These are phyloP conservation scores for Apophysomyces ossiformis DNA, from an alignment of 371 early-diverging fungal species.

Conservation along the genomic window DNA sequence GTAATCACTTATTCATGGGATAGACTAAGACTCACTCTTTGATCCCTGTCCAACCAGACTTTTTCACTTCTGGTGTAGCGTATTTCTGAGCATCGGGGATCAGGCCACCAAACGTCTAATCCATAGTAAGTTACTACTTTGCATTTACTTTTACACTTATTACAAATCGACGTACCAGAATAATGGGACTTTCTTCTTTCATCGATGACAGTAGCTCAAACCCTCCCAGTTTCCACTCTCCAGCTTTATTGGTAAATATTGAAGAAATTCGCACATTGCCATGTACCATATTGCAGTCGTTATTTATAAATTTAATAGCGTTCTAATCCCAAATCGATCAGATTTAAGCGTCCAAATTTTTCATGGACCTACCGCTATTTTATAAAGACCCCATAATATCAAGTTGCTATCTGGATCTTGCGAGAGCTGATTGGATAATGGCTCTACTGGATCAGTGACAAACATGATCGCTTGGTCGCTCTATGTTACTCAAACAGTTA, in stretches of 20 bases:
- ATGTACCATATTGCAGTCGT: conserved; percentile 87
- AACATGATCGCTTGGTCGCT: conserved; percentile 88
- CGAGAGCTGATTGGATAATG: conserved; percentile 66
- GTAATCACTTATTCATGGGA: background rate
- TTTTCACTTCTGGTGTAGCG: conserved; percentile 76
- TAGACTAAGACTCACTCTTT: conserved; percentile 58
- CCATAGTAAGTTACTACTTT: background rate
- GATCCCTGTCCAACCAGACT: conserved; percentile 67
- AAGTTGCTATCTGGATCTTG: conserved; percentile 67
- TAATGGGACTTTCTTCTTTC: conserved; percentile 72
- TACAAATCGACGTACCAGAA: conserved; percentile 48
- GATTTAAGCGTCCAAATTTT: background rate
- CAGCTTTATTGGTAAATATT: conserved; percentile 85
- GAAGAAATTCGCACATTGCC: conserved; percentile 81
- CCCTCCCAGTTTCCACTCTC: conserved; percentile 95
- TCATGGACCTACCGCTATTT: conserved; percentile 73
- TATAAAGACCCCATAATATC: conserved; percentile 87
- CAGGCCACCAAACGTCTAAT: conserved; percentile 68
- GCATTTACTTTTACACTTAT: background rate
- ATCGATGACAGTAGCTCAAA: conserved; percentile 80
- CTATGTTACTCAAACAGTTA: conserved; percentile 37
- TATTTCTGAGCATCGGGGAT: conserved; percentile 72
- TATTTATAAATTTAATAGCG: conserved; percentile 85
- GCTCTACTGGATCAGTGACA: conserved; percentile 87
- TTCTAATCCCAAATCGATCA: conserved; percentile 50